These are phyloP conservation scores for Tilletia caries DNA, from an alignment of 1,284 basidiomycete species.

Conservation along the genomic window DNA sequence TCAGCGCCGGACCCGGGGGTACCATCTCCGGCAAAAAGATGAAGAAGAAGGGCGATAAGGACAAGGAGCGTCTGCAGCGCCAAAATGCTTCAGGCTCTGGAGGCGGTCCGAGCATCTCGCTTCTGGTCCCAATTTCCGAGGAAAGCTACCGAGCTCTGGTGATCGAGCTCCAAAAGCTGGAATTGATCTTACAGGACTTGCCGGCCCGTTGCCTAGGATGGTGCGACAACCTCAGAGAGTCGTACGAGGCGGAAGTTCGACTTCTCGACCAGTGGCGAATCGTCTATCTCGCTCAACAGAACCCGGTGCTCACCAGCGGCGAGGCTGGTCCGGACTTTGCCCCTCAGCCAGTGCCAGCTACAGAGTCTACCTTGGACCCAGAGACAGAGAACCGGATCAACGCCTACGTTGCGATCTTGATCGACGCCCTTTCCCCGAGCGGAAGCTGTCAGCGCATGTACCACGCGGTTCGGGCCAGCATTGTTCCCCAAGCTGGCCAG, in stretches of 20 bases:
- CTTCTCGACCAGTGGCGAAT: slow-evolving; percentile 34
- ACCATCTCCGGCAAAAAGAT: slow-evolving; percentile 27
- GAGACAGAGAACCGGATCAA: not conserved
- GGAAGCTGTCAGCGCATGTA: slow-evolving; percentile 33
- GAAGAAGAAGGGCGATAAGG: slow-evolving; percentile 31
- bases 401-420: not conserved
- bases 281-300: slow-evolving; percentile 20
- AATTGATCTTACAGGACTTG: slow-evolving; percentile 27
- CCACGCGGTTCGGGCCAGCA: slow-evolving; percentile 27
- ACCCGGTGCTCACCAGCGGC: slow-evolving; percentile 26
- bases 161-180: slow-evolving; percentile 28
- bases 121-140: slow-evolving; percentile 29
- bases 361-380: not conserved
- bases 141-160: slow-evolving; percentile 28
- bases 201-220: slow-evolving; percentile 30
- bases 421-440: not conserved
- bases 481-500: slow-evolving; percentile 45
- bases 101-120: slow-evolving; percentile 2
- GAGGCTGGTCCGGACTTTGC: slow-evolving; percentile 25
- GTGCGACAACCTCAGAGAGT: slow-evolving; percentile 27
- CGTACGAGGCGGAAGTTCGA: slow-evolving; percentile 29
- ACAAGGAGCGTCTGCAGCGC: slow-evolving; percentile 30
- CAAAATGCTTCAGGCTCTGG: no score
- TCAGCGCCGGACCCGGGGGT: not conserved
- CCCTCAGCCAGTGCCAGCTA: not conserved